These are phyloP conservation scores for Saposhnikovia divaricata DNA, from an alignment of 129 eudicot species.

Conservation along the genomic window DNA sequence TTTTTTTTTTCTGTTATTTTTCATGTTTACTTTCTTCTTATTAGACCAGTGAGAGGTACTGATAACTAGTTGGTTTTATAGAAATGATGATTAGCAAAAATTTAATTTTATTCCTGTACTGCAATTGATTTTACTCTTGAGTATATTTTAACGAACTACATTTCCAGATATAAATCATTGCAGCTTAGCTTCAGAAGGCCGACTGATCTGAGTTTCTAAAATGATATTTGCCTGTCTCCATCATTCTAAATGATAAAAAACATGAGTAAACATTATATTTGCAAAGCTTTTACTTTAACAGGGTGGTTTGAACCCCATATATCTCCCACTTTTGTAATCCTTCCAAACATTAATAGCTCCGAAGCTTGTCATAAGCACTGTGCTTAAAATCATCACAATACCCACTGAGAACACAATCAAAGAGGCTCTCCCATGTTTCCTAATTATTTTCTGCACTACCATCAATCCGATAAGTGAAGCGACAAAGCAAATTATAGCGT, in stretches of 20 bases:
- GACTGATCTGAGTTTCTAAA: background rate
- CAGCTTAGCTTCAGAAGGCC: background rate
- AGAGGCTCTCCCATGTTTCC: constrained; percentile 50
- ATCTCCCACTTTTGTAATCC: constrained; percentile 35
- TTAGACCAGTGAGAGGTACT: constrained; percentile 4
- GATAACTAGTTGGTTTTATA: background rate
- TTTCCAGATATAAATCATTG: background rate
- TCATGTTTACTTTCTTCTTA: background rate
- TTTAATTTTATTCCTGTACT: background rate
- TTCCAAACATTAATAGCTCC: constrained; percentile 49
- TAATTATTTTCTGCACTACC: constrained; percentile 32
- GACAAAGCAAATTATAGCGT: constrained; percentile 31
- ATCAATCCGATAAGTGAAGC: constrained; percentile 36
- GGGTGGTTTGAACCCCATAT: constrained; percentile 48
- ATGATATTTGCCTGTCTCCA: background rate
- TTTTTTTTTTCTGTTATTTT: background rate
- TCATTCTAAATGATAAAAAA: background rate
- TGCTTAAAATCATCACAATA: constrained; percentile 42
- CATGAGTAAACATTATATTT: background rate
- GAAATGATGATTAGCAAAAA: background rate
- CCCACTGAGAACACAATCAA: constrained; percentile 54
- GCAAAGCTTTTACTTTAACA: constrained; percentile 17
- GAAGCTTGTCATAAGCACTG: constrained; percentile 43
- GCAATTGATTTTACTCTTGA: background rate
- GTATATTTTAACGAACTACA: background rate